Base-by-base conservation (phyloP, 805 yeast genomes). In the Candida patagonica region DNA sequence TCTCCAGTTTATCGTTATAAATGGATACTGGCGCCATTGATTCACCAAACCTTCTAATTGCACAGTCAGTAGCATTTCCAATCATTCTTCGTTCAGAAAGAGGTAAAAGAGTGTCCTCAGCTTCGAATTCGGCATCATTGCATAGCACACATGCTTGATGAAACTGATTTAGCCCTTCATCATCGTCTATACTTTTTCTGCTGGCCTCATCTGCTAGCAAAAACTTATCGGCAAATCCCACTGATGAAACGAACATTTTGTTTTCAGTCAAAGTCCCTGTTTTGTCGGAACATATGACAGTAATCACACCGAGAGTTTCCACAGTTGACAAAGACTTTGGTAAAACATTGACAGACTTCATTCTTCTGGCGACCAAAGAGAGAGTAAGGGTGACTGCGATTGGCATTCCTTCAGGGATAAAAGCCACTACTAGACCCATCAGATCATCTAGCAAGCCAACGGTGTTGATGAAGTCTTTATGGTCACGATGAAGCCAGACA, bases 221-320 rank as follows among this genome's bases (percentile, higher is more conserved):
- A 3, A 37, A 37, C 15, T 30, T 25, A 16, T 45, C 45, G 6
- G 36, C 41, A 41, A 45, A 41, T 5, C 46, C 48, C 5, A 42
- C 37, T 4, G 10, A 3, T 13, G 58, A 48, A 5, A 50, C 57
- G 2, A 52, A 50, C 45, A 73, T 71, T 42, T 63, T 62, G 51
- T 73, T 73, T 47, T 70, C 62, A 21, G 80, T 74, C 35, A 74
- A 38, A 54, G 68, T 63, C 9, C 68, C 68, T 61, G 76, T 43
- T 65, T 71, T 49, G 70, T 73, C 60, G 56, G 67, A 38, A 73
- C 77, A 58, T 60, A 71, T 42, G 65, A 78, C 74, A 50, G 71
- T 70, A 17, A 74, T 71, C 12, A 74, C 65, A 12, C 80, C 81
- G 46, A 75, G 59, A 13, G 80, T 74, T 52, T 75, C 80, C 21